Base-by-base conservation (phyloP, 306 rosid genomes). In the Echinosophora koreensis region DNA sequence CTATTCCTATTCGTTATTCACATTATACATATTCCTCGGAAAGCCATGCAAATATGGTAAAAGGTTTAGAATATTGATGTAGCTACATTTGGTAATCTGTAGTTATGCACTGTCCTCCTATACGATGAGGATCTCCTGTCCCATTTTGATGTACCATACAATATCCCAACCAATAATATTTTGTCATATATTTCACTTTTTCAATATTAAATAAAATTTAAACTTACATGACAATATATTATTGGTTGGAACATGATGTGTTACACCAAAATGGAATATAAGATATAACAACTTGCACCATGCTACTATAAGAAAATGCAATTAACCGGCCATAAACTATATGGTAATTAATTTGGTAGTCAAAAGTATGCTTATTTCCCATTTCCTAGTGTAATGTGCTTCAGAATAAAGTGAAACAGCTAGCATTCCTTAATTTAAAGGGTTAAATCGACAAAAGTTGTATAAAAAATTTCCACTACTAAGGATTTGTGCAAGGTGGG, bases 401-500 rank as follows among this genome's bases (percentile, higher is more conserved):
- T 73, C 37, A 57, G 76, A 72, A 73, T 66, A 80, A 66, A 80
- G 84, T 66, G 79, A 51, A 74, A 65, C 13, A 22, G 22, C 22
- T 22, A 22, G 22, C 22, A 22, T 4, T 55, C 54, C 68, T 55
- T 57, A 55, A 39, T 37, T 73, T 73, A 41, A 32, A 79, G 64
- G 38, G 35, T 68, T 47, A 54, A 41, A 61, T 60, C 50, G 7
- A 41, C 12, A 3, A 63, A 73, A 72, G n/a, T 17, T 46, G 64
- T 6, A 22, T 58, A 59, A 17, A 37, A 27, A 54, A 41, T 41
- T 54, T 80, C 74, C 83, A 72, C 54, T 80, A 64, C 4, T 12
- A 10, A 44, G 66, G 17, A 55, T 49, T 72, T 72, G n/a, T 64
- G 61, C 66, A 55, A 64, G 79, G 65, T 80, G 84, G 65, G 69